These are phyloP conservation scores for Magnolia officinalis DNA, from an alignment of 164 flowering plant genomes.

Conservation along the genomic window DNA sequence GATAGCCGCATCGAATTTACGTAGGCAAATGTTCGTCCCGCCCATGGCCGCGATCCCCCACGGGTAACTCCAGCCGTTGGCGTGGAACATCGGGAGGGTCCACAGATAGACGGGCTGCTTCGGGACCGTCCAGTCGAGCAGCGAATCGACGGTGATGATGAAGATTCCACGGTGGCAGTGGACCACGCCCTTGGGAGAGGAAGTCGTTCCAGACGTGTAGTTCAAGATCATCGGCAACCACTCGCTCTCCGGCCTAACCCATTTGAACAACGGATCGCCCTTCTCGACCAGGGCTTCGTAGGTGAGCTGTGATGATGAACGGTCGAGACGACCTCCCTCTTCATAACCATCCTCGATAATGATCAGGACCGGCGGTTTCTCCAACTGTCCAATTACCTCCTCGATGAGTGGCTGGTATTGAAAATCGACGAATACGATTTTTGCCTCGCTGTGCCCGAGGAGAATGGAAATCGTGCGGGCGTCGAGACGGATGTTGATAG, in stretches of 20 bases:
- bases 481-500: conserved; percentile 34
- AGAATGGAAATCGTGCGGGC: conserved; percentile 31
- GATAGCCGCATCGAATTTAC: conserved; percentile 31
- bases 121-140: conserved; percentile 35
- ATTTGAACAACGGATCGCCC: conserved; percentile 36
- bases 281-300: conserved; percentile 30
- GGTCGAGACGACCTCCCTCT: background rate
- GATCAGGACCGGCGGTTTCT: conserved; percentile 19
- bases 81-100: conserved; percentile 61
- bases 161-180: conserved; percentile 47
- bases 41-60: conserved; percentile 60
- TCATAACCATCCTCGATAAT: conserved; percentile 28
- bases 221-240: conserved; percentile 46
- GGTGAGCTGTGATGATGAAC: background rate
- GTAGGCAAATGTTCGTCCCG: conserved; percentile 51
- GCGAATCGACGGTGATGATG: conserved; percentile 24
- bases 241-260: conserved; percentile 39
- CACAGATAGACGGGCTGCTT: conserved; percentile 42
- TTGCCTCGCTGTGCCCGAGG: conserved; percentile 31
- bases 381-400: conserved; percentile 26
- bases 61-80: conserved; percentile 53
- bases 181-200: conserved; percentile 54
- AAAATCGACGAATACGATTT: conserved; percentile 27
- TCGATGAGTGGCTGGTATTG: conserved; percentile 17
- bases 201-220: conserved; percentile 60